Conservation (phyloP, 805 yeast genomes). For the Saccharomycopsis malanga region DNA sequence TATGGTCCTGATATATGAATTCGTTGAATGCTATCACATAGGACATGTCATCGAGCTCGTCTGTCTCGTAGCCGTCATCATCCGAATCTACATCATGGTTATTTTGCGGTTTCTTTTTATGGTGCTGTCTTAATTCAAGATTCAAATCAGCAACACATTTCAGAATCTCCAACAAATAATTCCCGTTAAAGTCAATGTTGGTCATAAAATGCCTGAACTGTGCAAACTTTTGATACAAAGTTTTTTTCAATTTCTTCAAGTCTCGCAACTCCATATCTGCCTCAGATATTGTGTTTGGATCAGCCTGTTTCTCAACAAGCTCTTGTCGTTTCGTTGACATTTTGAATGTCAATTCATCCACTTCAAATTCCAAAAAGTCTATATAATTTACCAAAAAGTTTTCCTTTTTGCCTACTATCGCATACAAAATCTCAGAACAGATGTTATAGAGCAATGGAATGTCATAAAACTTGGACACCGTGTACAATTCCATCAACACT, state of each 20-base stretch:
- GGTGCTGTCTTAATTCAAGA: conserved; percentile 13
- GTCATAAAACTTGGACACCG: conserved; percentile 50
- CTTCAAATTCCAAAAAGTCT: conserved; percentile 25
- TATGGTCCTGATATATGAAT: too few relatives aligned
- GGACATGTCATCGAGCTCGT: conserved; percentile 19
- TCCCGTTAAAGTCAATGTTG: conserved; percentile 6
- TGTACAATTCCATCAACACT: conserved; percentile 34
- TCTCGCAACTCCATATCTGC: conserved; percentile 14
- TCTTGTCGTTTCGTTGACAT: conserved; percentile 32
- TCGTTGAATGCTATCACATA: neutral
- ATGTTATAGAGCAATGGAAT: conserved; percentile 65
- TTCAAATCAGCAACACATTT: conserved; percentile 6
- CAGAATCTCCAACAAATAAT: conserved; percentile 4
- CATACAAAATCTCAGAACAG: conserved; percentile 55
- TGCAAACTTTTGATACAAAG: conserved; percentile 1
- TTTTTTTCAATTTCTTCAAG: conserved; percentile 5
- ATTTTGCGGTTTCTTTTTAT: conserved; percentile 1
- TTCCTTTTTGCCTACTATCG: conserved; percentile 64
- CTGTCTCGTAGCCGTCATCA: conserved; percentile 17
- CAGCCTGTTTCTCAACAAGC: conserved; percentile 45
- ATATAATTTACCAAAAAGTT: conserved; percentile 32
- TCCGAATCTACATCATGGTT: conserved; percentile 21
- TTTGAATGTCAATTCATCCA: conserved; percentile 25
- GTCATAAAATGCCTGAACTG: conserved; percentile 5
- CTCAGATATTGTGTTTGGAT: too few relatives aligned